Conservation (phyloP, 768 basidiomycete species). For the Russula griseocarnosa region DNA sequence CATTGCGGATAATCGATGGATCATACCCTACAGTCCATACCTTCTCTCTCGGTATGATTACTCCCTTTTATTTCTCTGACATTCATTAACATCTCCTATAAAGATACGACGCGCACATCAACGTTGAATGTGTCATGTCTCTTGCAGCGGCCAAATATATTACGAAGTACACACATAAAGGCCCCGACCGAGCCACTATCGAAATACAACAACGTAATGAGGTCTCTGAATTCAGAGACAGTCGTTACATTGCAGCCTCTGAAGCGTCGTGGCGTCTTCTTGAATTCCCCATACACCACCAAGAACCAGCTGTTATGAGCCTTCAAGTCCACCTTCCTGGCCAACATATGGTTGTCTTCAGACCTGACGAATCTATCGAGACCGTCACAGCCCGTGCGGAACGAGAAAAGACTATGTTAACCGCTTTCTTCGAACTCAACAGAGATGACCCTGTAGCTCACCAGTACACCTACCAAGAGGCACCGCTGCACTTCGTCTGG, state of each 20-base stretch:
- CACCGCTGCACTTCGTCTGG: background rate
- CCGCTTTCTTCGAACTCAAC: background rate
- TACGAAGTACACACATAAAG: background rate
- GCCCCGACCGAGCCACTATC: background rate
- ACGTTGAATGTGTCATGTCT: background rate
- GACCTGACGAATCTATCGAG: background rate
- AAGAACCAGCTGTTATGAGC: background rate
- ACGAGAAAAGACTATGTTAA: background rate
- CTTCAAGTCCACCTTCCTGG: background rate
- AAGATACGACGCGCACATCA: background rate
- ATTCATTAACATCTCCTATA: too few relatives aligned
- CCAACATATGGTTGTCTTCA: background rate
- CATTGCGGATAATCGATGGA: too few relatives aligned
- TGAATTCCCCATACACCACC: background rate
- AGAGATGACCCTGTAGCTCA: fast-evolving
- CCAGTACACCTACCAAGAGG: background rate
- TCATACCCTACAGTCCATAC: too few relatives aligned
- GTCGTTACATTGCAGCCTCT: background rate
- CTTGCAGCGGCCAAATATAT: background rate
- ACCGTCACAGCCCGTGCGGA: too few relatives aligned
- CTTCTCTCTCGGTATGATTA: too few relatives aligned
- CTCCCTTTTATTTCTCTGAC: too few relatives aligned
- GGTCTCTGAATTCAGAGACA: background rate
- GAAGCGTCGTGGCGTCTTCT: background rate
- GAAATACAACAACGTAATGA: background rate